Percentiles rank a stretch among this genome's conserved stretches.
These are phyloP conservation scores for Chaetomium cochliodes DNA, from an alignment of 495 filamentous ascomycete species.

Conservation along the genomic window DNA sequence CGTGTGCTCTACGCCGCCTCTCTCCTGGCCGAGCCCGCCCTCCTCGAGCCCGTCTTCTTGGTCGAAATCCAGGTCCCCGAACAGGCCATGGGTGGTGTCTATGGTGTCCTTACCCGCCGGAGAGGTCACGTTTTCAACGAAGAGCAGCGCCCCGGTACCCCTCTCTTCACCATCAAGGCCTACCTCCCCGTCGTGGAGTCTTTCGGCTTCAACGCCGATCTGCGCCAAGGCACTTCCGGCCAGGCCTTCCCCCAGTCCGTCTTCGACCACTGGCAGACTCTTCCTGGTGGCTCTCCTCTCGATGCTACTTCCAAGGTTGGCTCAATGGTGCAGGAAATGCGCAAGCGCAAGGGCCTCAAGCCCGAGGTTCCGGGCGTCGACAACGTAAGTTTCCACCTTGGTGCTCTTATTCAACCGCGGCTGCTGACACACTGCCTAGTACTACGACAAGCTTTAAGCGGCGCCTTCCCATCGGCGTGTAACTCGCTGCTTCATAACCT, in stretches of 20 bases:
- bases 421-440: constrained; percentile 65
- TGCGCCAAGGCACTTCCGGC: constrained; percentile 86
- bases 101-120: constrained; percentile 96
- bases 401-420: not conserved
- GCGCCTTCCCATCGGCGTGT: constrained; percentile 37
- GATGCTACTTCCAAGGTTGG: constrained; percentile 84
- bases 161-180: constrained; percentile 99
- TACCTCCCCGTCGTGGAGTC: constrained; percentile 99
- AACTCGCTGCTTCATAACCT: constrained; percentile 42
- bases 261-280: constrained; percentile 96
- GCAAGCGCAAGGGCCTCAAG: constrained; percentile 99
- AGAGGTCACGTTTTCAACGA: constrained; percentile 99
- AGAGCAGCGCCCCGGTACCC: constrained; percentile 96
- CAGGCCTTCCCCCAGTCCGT: constrained; percentile 99
- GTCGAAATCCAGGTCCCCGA: constrained; percentile 99
- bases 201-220: constrained; percentile 98
- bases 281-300: constrained; percentile 90
- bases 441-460: constrained; percentile 98
- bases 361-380: constrained; percentile 81
- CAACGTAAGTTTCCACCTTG: constrained; percentile 69
- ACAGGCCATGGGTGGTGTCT: constrained; percentile 99
- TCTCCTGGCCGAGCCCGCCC: constrained; percentile 83
- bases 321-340: constrained; percentile 79
- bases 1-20: constrained; percentile 93
- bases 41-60: constrained; percentile 97